Evolutionary conservation across 2,329 filamentous ascomycete genomes (phyloP), one percentile per base, ranked within the genome.

Genomic region (Colletotrichum graminicola): DNA sequence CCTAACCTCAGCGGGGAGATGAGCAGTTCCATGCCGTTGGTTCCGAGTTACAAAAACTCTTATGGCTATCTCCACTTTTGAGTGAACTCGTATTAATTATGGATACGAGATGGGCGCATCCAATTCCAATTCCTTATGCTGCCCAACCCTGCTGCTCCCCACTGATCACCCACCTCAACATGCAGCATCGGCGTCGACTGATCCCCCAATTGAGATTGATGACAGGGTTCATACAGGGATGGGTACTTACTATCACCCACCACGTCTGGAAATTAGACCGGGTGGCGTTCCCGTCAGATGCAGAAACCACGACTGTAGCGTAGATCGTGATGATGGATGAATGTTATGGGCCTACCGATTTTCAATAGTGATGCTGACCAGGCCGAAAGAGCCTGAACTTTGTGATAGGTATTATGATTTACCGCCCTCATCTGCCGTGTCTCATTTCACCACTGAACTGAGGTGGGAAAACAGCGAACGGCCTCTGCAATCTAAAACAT

Each of bases 71-170:
- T 52, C 64, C 68, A 71, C 68, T 23, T 26, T 36, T 32, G 3
- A 32, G 32, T 39, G 57, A 62, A 57, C 68, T 71, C 68, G 68
- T 71, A 41, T 41, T 41, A 71, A 68, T 71, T 68, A 71, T 63
- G 68, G 68, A 68, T 68, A 49, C 36, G n/a, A 34, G 59, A 62
- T 41, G 49, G 54, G 55, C 56, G 29, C 52, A 62, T 43, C 59
- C 51, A 71, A 71, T 63, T 60, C 68, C 29, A 57, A 29, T 39
- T 59, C 32, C 5, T 59, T 26, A 68, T 71, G 68, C 68, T 23
- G 64, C 65, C 55, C 34, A 63, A 62, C 68, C 68, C 68, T 71
- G 68, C 45, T 29, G 64, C 57, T 21, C 18, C 43, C 63, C 63
- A 62, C 68, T 71, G 64, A 59, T 23, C 45, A 14, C 43, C 55